Conservation (phyloP, 2,329 filamentous ascomycete genomes). For the Aspergillus tanneri region DNA sequence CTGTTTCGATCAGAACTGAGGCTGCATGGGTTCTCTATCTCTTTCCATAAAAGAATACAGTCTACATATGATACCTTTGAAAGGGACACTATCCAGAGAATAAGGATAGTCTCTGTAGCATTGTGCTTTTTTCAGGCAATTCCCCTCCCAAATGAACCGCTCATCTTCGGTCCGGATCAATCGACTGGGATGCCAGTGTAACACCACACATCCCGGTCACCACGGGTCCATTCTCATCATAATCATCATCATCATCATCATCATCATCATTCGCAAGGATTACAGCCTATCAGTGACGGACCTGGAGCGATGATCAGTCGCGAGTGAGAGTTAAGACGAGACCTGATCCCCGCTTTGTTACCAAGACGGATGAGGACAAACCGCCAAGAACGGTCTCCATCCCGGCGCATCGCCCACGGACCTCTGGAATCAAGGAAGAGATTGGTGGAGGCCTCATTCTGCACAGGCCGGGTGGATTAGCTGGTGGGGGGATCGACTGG, state of each 20-base stretch:
- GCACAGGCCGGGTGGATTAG: slow-evolving; percentile 8
- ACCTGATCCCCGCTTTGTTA: neutral
- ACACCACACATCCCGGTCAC: slow-evolving; percentile 1
- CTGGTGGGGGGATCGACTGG: slow-evolving; percentile 22
- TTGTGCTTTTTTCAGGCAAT: too few relatives aligned
- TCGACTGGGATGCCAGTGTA: slow-evolving; percentile 2
- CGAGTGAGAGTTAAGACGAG: neutral
- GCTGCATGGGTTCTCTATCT: too few relatives aligned
- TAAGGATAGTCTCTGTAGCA: too few relatives aligned
- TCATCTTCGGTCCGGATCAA: neutral
- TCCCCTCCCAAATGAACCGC: neutral
- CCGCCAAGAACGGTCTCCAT: neutral
- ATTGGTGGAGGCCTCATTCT: slow-evolving; percentile 4
- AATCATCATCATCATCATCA: too few relatives aligned
- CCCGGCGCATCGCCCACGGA: neutral
- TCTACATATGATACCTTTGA: too few relatives aligned
- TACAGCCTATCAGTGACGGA: slow-evolving; percentile 3
- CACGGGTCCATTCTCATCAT: neutral
- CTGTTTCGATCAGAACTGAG: too few relatives aligned
- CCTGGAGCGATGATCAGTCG: slow-evolving; percentile 1
- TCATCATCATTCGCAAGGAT: too few relatives aligned
- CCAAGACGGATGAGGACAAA: neutral
- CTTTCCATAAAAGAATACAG: too few relatives aligned
- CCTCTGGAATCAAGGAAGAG: slow-evolving; percentile 1
- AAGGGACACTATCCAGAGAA: neutral